Evolutionary conservation across 2,329 filamentous ascomycete genomes (phyloP), one percentile per base, ranked within the genome.

Genomic region (Diplodia intermedia): DNA sequence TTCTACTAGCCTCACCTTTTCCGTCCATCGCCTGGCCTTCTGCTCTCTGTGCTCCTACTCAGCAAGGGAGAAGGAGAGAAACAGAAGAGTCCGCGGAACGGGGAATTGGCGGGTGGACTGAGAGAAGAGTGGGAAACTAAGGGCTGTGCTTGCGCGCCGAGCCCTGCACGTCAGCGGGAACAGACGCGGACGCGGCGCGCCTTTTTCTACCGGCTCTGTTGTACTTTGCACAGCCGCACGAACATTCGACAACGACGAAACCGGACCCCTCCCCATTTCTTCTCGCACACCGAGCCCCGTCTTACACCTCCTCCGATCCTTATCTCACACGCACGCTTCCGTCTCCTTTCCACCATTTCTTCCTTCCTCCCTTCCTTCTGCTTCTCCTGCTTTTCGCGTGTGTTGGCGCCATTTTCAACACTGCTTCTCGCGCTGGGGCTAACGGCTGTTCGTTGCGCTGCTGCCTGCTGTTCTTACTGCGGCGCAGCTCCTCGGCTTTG

Each of bases 171-270:
- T 38, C 11, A 38, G 36, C 36, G 8, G 14, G 36, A 38, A 38
- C 11, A 47, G 43, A 20, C 43, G 18, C 43, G 18, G 40, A 36
- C 40, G 40, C 40, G 40, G 26, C 40, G 40, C 40, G 6, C 43
- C 20, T 47, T 47, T 47, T 20, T 14, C 43, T 47, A 47, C 43
- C 43, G 43, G 43, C 43, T n/a, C 9, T 47, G 18, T 47, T 47
- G 36, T 38, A 1, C 36, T 38, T 3, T 36, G 40, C 40, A 47
- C 40, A 18, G 40, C 40, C 40, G 43, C 43, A 20, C 7, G 8
- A 47, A 47, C 43, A 47, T 47, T 47, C 43, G 43, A 47, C 40
- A 47, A 47, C 43, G 43, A 47, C 43, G n/a, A 47, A 47, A 47
- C 43, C 43, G 43, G 43, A 47, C 43, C 43, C 43, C n/a, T n/a